Evolutionary conservation across 2,329 filamentous ascomycete genomes (phyloP).

Genomic region (Lachnellula cervina): DNA sequence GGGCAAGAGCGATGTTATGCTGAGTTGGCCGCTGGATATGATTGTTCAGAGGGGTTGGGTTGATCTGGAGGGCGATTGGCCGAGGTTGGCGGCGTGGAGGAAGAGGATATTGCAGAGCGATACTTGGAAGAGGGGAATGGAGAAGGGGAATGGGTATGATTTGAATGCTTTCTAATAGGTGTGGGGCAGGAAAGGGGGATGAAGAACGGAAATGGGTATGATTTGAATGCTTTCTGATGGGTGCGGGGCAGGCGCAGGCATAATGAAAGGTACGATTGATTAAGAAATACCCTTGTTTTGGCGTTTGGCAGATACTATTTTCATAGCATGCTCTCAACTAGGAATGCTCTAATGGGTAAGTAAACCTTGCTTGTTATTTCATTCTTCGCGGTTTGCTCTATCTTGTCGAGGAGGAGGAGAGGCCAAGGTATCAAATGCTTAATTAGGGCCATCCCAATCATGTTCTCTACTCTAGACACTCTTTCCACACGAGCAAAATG

Average conservation of each 20-base stretch:
- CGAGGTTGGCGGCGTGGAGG: slow-evolving; percentile 32
- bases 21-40: slow-evolving; percentile 33
- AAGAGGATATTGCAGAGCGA: slow-evolving; percentile 25
- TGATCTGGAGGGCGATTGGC: slow-evolving; percentile 30
- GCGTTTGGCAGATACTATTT: no score
- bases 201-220: slow-evolving; percentile 32
- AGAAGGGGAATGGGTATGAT: slow-evolving; percentile 33
- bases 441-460: no score
- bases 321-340: no score
- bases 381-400: no score
- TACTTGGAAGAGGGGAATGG: slow-evolving; percentile 30
- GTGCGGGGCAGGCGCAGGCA: not conserved
- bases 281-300: no score
- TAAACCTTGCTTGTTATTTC: no score
- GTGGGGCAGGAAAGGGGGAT: slow-evolving; percentile 14
- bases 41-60: slow-evolving; percentile 29
- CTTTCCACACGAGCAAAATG: no score
- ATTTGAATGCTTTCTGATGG: slow-evolving; percentile 16
- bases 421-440: no score
- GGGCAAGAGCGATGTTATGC: slow-evolving; percentile 33
- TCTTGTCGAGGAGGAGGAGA: no score
- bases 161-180: slow-evolving; percentile 8
- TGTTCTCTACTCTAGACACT: no score
- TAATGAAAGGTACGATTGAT: no score
- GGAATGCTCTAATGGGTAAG: no score